A percentile compares a stretch with the other conserved stretches of the same genome.
These are phyloP conservation scores for Wolfiporia cocos DNA, from an alignment of 1,284 basidiomycete genomes.

Conservation along the genomic window DNA sequence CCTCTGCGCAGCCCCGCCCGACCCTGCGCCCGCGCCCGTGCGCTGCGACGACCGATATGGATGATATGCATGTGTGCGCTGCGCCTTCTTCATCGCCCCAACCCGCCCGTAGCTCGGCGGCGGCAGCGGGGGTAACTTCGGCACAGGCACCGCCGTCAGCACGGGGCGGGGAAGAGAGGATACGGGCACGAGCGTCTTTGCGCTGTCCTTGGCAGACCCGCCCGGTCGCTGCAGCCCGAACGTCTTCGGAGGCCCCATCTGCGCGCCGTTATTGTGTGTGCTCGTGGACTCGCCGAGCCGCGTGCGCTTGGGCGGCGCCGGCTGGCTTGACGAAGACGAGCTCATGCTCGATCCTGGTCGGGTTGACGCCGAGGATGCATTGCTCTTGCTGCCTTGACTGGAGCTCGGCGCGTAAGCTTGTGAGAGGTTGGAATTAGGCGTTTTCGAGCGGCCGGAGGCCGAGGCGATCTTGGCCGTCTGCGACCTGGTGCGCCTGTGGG, in stretches of 20 bases:
- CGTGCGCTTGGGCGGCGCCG: conserved; percentile 52
- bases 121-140: conserved; percentile 41
- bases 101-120: conserved; percentile 43
- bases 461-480: conserved; percentile 35
- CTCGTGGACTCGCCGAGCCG: conserved; percentile 37
- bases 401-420: conserved; percentile 24
- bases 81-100: conserved; percentile 22
- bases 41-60: conserved; percentile 14
- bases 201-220: conserved; percentile 43
- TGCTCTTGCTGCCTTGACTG: conserved; percentile 15
- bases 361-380: conserved; percentile 51
- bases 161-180: conserved; percentile 31
- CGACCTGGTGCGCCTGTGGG: conserved; percentile 34
- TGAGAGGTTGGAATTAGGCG: conserved; percentile 34
- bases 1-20: conserved; percentile 12
- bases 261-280: conserved; percentile 12
- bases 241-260: conserved; percentile 13
- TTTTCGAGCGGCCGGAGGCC: conserved; percentile 54
- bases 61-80: conserved; percentile 13
- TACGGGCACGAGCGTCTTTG: conserved; percentile 25
- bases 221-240: conserved; percentile 12
- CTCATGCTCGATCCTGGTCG: conserved; percentile 41
- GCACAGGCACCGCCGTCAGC: conserved; percentile 38
- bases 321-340: conserved; percentile 21
- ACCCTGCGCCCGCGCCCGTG: conserved; percentile 9